phyloP scores from a whole-genome alignment of 352 stramenopile species.

The Globisporangium cederbergense region DNA sequence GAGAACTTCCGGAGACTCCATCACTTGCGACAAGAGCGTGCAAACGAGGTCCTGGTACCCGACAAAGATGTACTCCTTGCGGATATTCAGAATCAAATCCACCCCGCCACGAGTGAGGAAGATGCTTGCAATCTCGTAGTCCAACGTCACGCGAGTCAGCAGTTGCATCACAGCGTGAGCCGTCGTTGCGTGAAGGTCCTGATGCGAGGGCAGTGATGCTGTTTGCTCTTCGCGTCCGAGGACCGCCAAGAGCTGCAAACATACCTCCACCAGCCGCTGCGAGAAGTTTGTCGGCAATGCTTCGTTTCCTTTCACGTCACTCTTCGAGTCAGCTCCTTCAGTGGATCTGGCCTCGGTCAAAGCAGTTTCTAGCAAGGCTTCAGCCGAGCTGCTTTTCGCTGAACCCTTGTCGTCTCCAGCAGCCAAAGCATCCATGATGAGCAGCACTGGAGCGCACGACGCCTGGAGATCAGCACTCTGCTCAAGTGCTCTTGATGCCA shows the following conservation, averaged over 20 bases:
- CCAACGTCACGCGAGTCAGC: constrained; percentile 56
- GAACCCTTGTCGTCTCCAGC: not conserved
- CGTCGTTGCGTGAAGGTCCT: constrained; percentile 25
- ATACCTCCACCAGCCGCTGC: constrained; percentile 34
- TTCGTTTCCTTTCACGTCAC: constrained; percentile 15
- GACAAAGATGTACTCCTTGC: constrained; percentile 38
- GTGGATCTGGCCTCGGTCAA: not conserved
- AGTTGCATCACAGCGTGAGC: constrained; percentile 78
- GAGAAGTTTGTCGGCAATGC: constrained; percentile 24
- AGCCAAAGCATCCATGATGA: constrained; percentile 65
- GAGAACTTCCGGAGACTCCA: constrained; percentile 83
- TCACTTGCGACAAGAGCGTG: constrained; percentile 59
- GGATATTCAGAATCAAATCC: constrained; percentile 56
- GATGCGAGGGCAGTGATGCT: not conserved
- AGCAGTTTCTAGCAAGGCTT: constrained; percentile 15
- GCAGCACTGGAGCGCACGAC: constrained; percentile 53
- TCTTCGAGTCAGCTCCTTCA: constrained; percentile 15
- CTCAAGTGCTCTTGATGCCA: not conserved
- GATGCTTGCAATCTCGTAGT: constrained; percentile 67
- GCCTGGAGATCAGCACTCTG: constrained; percentile 17
- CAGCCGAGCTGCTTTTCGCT: not conserved
- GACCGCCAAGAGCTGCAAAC: constrained; percentile 24
- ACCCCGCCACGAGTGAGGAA: constrained; percentile 54
- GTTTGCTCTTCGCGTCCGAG: not conserved
- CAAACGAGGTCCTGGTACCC: constrained; percentile 77